phyloP scores from a whole-genome alignment of 805 yeast species.

The Blastobotrys terrestris region DNA sequence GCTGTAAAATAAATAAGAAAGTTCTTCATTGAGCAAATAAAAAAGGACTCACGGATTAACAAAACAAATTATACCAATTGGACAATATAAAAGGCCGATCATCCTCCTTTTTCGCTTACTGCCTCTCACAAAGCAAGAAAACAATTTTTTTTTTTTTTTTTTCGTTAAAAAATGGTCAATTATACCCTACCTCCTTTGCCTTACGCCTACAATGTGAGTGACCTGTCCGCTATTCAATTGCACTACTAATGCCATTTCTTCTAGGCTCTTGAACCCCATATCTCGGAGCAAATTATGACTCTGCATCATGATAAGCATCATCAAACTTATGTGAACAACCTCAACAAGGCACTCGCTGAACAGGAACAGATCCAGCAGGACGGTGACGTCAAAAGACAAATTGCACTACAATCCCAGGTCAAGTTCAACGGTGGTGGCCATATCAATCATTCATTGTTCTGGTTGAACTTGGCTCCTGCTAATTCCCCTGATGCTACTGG shows the following conservation, averaged over 20 bases:
- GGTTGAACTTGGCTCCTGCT: constrained; percentile 80
- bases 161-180: not conserved
- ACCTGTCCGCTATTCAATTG: constrained; percentile 3
- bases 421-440: constrained; percentile 91
- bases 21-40: not conserved
- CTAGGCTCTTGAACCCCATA: constrained; percentile 20
- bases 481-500: constrained; percentile 48
- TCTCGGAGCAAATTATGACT: constrained; percentile 18
- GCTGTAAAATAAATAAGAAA: not conserved
- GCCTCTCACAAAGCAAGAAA: too few relatives aligned
- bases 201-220: constrained; percentile 10
- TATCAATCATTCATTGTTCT: constrained; percentile 75
- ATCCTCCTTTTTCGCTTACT: not conserved
- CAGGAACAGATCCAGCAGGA: constrained; percentile 52
- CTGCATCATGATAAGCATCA: constrained; percentile 81
- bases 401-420: constrained; percentile 58
- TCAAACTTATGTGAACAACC: constrained; percentile 81
- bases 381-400: constrained; percentile 52
- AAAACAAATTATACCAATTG: not conserved
- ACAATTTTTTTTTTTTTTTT: too few relatives aligned
- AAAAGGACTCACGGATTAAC: not conserved
- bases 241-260: not conserved
- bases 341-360: constrained; percentile 69
- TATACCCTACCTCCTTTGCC: constrained; percentile 16
- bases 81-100: not conserved